Conservation (phyloP, 164 flowering plant species). For the Liquidambar formosana region DNA sequence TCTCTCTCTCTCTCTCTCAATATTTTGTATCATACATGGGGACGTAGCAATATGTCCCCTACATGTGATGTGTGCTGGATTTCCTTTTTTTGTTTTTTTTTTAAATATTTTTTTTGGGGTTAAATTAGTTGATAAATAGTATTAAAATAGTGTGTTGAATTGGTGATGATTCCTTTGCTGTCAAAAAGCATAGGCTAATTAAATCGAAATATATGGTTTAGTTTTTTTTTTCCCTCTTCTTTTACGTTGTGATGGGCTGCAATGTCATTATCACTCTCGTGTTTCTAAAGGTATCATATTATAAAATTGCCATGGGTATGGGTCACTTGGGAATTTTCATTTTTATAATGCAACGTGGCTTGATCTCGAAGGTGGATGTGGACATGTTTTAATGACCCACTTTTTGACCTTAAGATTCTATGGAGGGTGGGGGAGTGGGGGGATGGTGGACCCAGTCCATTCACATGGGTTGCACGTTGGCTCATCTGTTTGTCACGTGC, state of each 20-base stretch:
- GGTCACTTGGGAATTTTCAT: background rate
- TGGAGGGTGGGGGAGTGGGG: conserved; percentile 10
- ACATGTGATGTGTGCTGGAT: conserved; percentile 38
- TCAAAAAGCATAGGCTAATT: conserved; percentile 32
- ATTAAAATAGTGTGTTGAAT: conserved; percentile 50
- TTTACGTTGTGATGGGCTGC: conserved; percentile 2
- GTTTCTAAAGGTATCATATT: conserved; percentile 11
- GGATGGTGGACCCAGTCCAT: conserved; percentile 10
- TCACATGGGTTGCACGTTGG: conserved; percentile 36
- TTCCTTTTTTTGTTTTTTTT: conserved; percentile 5
- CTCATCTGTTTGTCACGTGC: conserved; percentile 26
- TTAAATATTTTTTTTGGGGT: conserved; percentile 1
- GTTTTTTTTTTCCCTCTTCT: conserved; percentile 7
- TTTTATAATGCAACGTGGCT: conserved; percentile 12
- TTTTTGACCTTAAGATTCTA: conserved; percentile 19
- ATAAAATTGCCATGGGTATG: background rate
- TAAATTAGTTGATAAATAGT: conserved; percentile 9
- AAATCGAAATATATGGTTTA: conserved; percentile 18
- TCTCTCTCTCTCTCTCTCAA: background rate
- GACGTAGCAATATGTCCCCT: conserved; percentile 26
- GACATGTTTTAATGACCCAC: conserved; percentile 8
- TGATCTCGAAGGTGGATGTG: conserved; percentile 8
- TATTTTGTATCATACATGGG: conserved; percentile 46
- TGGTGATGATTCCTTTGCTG: conserved; percentile 45
- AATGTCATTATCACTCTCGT: conserved; percentile 26